Base-by-base conservation (phyloP, 257 asterid species). In the Scutellaria barbata region DNA sequence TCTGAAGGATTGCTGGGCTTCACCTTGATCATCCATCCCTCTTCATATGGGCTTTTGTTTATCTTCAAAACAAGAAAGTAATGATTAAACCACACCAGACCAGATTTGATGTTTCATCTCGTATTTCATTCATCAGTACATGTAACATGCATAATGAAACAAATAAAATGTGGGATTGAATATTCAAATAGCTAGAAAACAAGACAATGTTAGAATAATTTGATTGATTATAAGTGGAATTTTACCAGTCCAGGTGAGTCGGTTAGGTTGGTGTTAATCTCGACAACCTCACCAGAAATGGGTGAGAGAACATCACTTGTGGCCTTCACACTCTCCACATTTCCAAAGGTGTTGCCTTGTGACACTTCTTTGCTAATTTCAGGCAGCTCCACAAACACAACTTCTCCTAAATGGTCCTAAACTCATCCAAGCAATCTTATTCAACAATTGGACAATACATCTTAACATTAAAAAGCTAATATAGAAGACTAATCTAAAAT, bases 21-120 rank as follows among this genome's bases (percentile, higher is more conserved):
- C 88, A 90, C 86, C 72, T 92, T 92, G 51, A 92, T 90, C 95
- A 92, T 90, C 98, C 98, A 92, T 25, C 98, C 97, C 5, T 87
- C 95, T 71, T 87, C 97, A 73, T 88, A 92, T 37, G 98, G 97
- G 74, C 95, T 86, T 41, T 88, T 43, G 52, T 93, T 90, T 51
- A 90, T 85, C 97, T 90, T 81, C 83, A 77, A 30, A 30, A 30
- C 35, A 30, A 30, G 2, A 1, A 22, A 22, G 25, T 12, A 10
- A 35, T 6, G 1, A 16, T 16, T 51, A 52, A 0, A 10, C 2
- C 25, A 22, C 25, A 22, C 25, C 25, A 22, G 2, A 22, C 25
- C 25, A 22, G 2, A 22, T 22, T 22, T 22, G 25, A 22, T 22
- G 25, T 22, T 22, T 22, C 25, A 22, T 22, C 25, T 2, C 25